A percentile compares a stretch with the other conserved stretches of the same genome.
Conservation (phyloP, 2,329 filamentous ascomycete species). For the Onygenales sp. region DNA sequence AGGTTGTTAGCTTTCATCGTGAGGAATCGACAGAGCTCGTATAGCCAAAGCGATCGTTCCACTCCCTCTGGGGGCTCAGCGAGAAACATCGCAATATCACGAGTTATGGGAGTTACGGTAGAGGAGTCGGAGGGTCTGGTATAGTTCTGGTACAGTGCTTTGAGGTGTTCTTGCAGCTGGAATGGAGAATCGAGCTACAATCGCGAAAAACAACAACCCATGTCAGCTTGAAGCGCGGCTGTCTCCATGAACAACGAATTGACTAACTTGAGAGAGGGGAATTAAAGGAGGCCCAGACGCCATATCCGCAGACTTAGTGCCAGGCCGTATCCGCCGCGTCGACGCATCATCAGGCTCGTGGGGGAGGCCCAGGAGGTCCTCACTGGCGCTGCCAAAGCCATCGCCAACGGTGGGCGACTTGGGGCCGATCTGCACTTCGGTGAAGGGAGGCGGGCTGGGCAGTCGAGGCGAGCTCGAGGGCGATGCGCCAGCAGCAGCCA, state of each 20-base stretch:
- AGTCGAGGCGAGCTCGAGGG: slow-evolving; percentile 77
- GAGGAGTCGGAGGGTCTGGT: slow-evolving; percentile 53
- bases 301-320: slow-evolving; percentile 89
- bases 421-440: slow-evolving; percentile 83
- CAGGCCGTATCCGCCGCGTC: slow-evolving; percentile 77
- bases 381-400: slow-evolving; percentile 49
- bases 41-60: slow-evolving; percentile 87
- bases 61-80: slow-evolving; percentile 71
- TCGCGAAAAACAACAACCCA: slow-evolving; percentile 4
- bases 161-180: slow-evolving; percentile 93
- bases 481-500: slow-evolving; percentile 38
- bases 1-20: slow-evolving; percentile 90
- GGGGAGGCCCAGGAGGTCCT: slow-evolving; percentile 44
- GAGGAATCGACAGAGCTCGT: slow-evolving; percentile 93
- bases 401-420: slow-evolving; percentile 62
- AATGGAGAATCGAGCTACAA: slow-evolving; percentile 88
- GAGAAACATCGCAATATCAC: slow-evolving; percentile 64
- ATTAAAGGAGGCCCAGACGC: slow-evolving; percentile 81
- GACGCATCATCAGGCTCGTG: slow-evolving; percentile 60
- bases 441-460: slow-evolving; percentile 86
- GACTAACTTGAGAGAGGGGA: slow-evolving; percentile 65
- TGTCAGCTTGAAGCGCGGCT: slow-evolving; percentile 1
- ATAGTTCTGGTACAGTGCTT: slow-evolving; percentile 77
- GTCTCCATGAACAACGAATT: not conserved
- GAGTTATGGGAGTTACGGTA: slow-evolving; percentile 62